Conservation (phyloP, 2,329 filamentous ascomycete species). For the Hirsutella thompsonii region DNA sequence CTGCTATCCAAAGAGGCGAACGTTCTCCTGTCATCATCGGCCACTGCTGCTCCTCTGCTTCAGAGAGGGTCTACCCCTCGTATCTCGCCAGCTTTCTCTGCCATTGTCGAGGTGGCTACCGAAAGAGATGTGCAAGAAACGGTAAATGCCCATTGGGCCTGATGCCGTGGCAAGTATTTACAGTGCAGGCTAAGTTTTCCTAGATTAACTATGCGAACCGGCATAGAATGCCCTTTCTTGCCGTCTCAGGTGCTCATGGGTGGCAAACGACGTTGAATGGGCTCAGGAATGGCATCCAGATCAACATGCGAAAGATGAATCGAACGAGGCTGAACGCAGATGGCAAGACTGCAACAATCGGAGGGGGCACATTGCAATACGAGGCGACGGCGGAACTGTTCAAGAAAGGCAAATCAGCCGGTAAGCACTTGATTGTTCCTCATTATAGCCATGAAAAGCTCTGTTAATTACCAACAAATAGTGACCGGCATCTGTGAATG, state of each 20-base stretch:
- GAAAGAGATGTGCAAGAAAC: slow-evolving; percentile 1
- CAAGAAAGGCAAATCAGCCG: slow-evolving; percentile 3
- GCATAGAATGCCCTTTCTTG: slow-evolving; percentile 5
- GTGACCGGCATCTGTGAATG: neutral
- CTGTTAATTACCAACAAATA: neutral
- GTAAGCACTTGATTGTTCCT: neutral
- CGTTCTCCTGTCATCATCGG: neutral
- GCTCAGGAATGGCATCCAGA: slow-evolving; percentile 4
- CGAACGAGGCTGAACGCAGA: neutral
- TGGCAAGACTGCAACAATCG: slow-evolving; percentile 2
- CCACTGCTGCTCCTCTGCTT: neutral
- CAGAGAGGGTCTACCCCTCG: neutral
- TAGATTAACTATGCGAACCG: slow-evolving; percentile 9
- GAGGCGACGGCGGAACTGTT: slow-evolving; percentile 3
- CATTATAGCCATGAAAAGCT: neutral
- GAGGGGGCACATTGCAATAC: slow-evolving; percentile 4
- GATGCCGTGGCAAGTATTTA: neutral
- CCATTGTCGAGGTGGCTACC: neutral
- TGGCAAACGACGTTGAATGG: slow-evolving; percentile 2
- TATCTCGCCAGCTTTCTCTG: neutral
- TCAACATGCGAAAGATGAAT: slow-evolving; percentile 7
- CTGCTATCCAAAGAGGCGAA: neutral
- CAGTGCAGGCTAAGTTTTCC: too few species aligned
- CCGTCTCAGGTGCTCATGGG: slow-evolving; percentile 6
- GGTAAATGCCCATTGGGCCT: neutral